Evolutionary conservation across 805 yeast genomes (phyloP).

Genomic region (Starmerella kuoi): DNA sequence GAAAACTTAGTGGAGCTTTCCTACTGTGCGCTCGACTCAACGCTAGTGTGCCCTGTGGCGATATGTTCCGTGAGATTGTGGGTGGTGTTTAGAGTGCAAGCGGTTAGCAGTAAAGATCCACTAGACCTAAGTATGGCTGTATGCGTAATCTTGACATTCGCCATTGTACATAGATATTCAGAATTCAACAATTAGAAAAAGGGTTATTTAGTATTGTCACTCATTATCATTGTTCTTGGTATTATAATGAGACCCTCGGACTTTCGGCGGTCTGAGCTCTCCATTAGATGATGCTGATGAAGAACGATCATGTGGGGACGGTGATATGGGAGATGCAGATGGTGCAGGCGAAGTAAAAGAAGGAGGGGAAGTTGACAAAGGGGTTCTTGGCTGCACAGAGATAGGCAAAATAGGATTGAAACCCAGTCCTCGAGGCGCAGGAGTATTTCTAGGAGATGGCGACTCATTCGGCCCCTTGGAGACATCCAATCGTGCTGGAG

Average conservation of each 20-base stretch:
- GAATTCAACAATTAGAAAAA: too few relatives aligned
- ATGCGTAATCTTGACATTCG: too few relatives aligned
- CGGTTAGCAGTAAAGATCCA: too few relatives aligned
- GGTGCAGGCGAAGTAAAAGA: not conserved
- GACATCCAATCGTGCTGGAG: too few relatives aligned
- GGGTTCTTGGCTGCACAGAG: too few relatives aligned
- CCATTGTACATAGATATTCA: too few relatives aligned
- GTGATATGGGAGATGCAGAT: not conserved
- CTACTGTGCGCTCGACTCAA: constrained; percentile 73
- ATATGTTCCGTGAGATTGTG: constrained; percentile 63
- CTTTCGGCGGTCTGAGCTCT: not conserved
- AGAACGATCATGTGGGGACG: not conserved
- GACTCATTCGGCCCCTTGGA: not conserved
- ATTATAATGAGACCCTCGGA: too few relatives aligned
- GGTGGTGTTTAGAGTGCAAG: constrained; percentile 35
- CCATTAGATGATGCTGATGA: not conserved
- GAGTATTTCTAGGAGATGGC: not conserved
- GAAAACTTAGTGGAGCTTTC: constrained; percentile 90
- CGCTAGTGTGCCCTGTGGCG: constrained; percentile 72
- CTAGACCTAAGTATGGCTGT: too few relatives aligned
- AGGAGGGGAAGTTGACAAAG: not conserved
- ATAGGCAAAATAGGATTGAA: constrained; percentile 11
- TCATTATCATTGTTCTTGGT: not conserved
- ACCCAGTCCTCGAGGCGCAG: constrained; percentile 6
- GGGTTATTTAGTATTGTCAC: too few relatives aligned